Conservation (phyloP, 352 stramenopile genomes). For the Pythium apleroticum region DNA sequence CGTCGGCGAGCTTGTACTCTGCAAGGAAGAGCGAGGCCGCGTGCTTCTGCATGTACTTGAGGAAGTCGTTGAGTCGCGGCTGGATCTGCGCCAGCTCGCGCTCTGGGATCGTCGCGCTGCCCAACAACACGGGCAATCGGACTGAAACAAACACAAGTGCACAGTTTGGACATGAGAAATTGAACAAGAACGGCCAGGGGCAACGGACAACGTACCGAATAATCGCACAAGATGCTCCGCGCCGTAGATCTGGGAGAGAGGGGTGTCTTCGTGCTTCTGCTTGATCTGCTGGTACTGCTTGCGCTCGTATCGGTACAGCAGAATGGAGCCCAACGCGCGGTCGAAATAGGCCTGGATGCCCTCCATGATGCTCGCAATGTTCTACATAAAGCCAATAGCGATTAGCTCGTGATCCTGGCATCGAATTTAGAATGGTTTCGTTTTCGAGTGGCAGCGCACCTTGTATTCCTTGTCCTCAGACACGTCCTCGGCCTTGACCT, state of each 20-base stretch:
- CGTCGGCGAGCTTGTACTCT: constrained; percentile 59
- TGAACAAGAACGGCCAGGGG: too few relatives aligned
- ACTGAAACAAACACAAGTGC: too few relatives aligned
- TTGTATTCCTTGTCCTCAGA: constrained; percentile 76
- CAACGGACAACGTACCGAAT: constrained; percentile 64
- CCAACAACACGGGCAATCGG: constrained; percentile 75
- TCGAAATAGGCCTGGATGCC: constrained; percentile 90
- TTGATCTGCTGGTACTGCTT: constrained; percentile 86
- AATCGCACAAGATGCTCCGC: constrained; percentile 90
- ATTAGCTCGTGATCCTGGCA: neutral
- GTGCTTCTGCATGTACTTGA: constrained; percentile 85
- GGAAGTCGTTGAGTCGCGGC: constrained; percentile 75
- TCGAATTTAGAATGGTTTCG: too few relatives aligned
- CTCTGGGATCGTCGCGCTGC: constrained; percentile 52
- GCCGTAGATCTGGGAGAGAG: constrained; percentile 90
- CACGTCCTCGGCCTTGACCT: constrained; percentile 48
- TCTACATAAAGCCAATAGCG: constrained; percentile 25
- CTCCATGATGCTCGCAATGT: constrained; percentile 80
- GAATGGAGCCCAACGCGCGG: constrained; percentile 82
- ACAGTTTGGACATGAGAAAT: too few relatives aligned
- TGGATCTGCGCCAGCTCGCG: constrained; percentile 68
- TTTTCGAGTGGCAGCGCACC: constrained; percentile 25
- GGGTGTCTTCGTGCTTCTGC: constrained; percentile 51
- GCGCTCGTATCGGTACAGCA: constrained; percentile 91
- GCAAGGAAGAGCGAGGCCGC: constrained; percentile 63